Percentiles rank a stretch among this genome's conserved stretches.
Evolutionary conservation across 2,329 filamentous ascomycete genomes (phyloP).

Genomic region (Ophiocordyceps camponoti-rufipedis): DNA sequence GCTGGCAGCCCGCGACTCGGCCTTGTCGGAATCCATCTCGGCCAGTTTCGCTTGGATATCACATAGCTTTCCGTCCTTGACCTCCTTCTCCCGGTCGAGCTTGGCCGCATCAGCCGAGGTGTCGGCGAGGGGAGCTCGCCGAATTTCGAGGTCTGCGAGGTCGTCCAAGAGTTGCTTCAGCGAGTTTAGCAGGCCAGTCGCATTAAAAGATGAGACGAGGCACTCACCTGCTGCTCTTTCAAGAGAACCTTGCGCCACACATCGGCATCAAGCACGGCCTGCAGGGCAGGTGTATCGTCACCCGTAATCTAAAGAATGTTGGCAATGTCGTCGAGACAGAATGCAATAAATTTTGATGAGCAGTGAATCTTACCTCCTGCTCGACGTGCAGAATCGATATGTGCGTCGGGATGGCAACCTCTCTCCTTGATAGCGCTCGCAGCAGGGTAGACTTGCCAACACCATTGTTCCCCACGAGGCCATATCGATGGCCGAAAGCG

Average conservation of each 20-base stretch:
- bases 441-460: conserved; percentile 94
- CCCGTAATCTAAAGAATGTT: conserved; percentile 51
- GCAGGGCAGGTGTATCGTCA: conserved; percentile 85
- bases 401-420: conserved; percentile 85
- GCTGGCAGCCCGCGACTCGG: conserved; percentile 83
- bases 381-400: conserved; percentile 98
- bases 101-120: conserved; percentile 76
- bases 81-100: conserved; percentile 75
- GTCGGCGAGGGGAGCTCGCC: conserved; percentile 68
- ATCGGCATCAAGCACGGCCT: conserved; percentile 91
- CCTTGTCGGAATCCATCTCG: conserved; percentile 99
- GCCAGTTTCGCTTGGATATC: conserved; percentile 84
- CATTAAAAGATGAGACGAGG: conserved; percentile 6
- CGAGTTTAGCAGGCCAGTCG: conserved; percentile 3
- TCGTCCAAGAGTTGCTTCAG: conserved; percentile 55
- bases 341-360: background rate
- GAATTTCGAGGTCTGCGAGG: conserved; percentile 57
- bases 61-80: conserved; percentile 73
- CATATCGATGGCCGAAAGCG: conserved; percentile 84
- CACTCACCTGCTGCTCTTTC: conserved; percentile 61
- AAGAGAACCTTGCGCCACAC: conserved; percentile 96
- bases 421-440: conserved; percentile 77
- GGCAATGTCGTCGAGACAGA: background rate
- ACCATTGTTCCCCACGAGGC: conserved; percentile 98
- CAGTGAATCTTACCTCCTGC: conserved; percentile 51